Conservation (phyloP, 2,329 filamentous ascomycete species). For the Pseudocercospora vitis region DNA sequence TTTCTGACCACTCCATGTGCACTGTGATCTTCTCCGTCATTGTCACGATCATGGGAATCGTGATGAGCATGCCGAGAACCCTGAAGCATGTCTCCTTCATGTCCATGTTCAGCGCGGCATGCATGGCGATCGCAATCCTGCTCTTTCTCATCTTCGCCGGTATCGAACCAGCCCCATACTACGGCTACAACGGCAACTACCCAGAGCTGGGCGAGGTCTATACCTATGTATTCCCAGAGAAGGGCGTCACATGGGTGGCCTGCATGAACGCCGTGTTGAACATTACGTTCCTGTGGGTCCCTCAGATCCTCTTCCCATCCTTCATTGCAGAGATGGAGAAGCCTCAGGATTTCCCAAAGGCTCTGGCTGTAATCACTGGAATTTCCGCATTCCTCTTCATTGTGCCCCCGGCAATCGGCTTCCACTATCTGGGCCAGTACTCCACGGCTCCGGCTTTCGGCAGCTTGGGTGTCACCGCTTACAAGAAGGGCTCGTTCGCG, state of each 20-base stretch:
- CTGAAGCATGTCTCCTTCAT: constrained; percentile 53
- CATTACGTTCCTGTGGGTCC: constrained; percentile 52
- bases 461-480: constrained; percentile 44
- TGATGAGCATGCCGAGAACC: constrained; percentile 49
- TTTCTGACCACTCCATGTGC: constrained; percentile 51
- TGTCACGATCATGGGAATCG: constrained; percentile 47
- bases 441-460: constrained; percentile 53
- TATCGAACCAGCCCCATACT: constrained; percentile 46
- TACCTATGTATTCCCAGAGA: constrained; percentile 51
- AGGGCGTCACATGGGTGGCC: constrained; percentile 49
- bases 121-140: constrained; percentile 52
- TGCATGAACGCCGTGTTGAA: constrained; percentile 53
- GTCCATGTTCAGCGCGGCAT: constrained; percentile 52
- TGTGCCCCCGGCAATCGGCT: constrained; percentile 51
- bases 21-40: constrained; percentile 53
- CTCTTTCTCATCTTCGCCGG: constrained; percentile 53
- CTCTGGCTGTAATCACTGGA: constrained; percentile 48
- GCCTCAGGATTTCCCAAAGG: constrained; percentile 54
- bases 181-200: constrained; percentile 50
- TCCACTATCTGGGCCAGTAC: constrained; percentile 52
- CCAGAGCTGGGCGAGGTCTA: constrained; percentile 46
- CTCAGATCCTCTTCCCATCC: constrained; percentile 54
- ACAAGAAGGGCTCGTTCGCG: constrained; percentile 53
- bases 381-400: constrained; percentile 53
- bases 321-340: constrained; percentile 55